Evolutionary conservation across 768 basidiomycete species (phyloP), one percentile per base, ranked within the genome.

Genomic region (Panaeolus cyanescens): DNA sequence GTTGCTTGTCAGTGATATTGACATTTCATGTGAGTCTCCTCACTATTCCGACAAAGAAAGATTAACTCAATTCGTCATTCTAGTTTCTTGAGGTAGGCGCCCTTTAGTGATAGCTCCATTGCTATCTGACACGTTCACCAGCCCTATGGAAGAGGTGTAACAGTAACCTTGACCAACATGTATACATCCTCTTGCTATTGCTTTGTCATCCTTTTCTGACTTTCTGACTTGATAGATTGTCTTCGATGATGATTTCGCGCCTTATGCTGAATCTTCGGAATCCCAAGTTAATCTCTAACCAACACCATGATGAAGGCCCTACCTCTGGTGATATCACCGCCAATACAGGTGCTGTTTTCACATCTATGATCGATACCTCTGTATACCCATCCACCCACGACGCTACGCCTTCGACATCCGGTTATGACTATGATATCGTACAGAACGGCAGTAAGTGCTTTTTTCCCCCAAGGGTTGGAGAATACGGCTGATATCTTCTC

Each of bases 211-310:
- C 19, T 28, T 15, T n/a, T 12, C 42, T 53, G 15, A 59, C 40
- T 50, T 22, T 37, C n/a, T n/a, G 9, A 54, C 32, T 20, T n/a
- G 1, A 31, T 42, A 75, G 72, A 50, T 63, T 73, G 22, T 73
- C 74, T 50, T 74, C 73, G 4, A 68, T 66, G 17, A 70, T 73
- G 71, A 67, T 72, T 50, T 72, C 73, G 9, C 67, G 74, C n/a
- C 70, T 74, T 42, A 70, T 73, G 64, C 65, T 75, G 5, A 74
- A 75, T 61, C 62, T 75, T 5, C 72, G 74, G 15, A 67, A 75
- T 55, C 74, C 72, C 55, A 62, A 63, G 40, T 33, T 74, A 34
- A 19, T 42, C 8, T 54, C 54, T 36, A 56, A 63, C 42, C 13
- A 50, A 15, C 45, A n/a, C n/a, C n/a, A 50, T 28, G 45, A 25